Evolutionary conservation across 768 basidiomycete genomes (phyloP), one percentile per base, ranked within the genome.

Genomic region (Coprinopsis cinerea): DNA sequence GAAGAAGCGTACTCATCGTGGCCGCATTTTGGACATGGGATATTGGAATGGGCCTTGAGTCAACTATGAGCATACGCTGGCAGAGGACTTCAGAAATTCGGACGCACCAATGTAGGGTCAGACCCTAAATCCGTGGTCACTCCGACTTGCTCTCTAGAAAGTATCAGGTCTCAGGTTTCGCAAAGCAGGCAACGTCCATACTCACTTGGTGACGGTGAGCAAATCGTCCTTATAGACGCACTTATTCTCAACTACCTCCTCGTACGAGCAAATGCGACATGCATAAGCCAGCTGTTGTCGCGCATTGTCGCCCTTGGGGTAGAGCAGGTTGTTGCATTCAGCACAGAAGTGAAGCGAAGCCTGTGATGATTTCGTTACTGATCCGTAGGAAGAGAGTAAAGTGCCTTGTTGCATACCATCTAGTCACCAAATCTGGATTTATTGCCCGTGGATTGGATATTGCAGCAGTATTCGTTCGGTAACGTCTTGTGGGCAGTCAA

Each of bases 151-250:
- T 98, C 94, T 68, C 94, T 97, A 59, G 27, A 30, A 11, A 23
- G 27, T 53, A 39, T 51, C 52, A 23, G 24, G 47, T 13, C 22
- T 34, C 32, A n/a, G 30, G 22, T 23, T 45, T 42, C 45, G 37
- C 40, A 25, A 66, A 73, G 57, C 60, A 22, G 27, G 25, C 24
- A 53, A 24, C 17, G 3, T 13, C 40, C 22, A n/a, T 10, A 23
- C 15, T 42, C 55, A 95, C 95, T 91, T 93, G 50, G 94, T 92
- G 28, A 93, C 86, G 0, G 89, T 95, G 58, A 96, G 69, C 69
- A 97, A 67, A 68, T 97, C 95, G 52, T 98, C 95, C 61, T 83
- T 75, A 62, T 96, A 97, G 15, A 98, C 93, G 60, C 90, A 91
- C 58, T 83, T 83, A 64, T 92, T 92, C 17, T 88, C 84, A 22